phyloP scores from a whole-genome alignment of 2,329 filamentous ascomycete species.

The Cladosporium sp. region DNA sequence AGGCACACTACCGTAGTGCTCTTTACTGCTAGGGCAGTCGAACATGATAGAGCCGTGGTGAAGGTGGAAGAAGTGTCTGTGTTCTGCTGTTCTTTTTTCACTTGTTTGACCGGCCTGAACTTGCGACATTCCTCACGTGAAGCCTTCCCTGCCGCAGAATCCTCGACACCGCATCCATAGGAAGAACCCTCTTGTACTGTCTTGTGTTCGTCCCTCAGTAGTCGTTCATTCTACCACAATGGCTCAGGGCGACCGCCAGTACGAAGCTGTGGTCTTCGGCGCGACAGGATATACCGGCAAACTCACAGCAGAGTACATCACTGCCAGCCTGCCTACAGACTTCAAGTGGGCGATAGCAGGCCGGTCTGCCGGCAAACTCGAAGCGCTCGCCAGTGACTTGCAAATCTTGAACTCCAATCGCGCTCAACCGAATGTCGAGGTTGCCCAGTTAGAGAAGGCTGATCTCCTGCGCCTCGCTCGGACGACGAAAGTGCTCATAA shows the following conservation, averaged over 20 bases:
- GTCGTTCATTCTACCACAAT: neutral
- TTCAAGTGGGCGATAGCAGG: slow-evolving; percentile 86
- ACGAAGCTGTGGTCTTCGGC: slow-evolving; percentile 63
- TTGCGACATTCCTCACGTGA: too few species aligned
- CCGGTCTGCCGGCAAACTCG: slow-evolving; percentile 71
- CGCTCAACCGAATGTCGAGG: slow-evolving; percentile 58
- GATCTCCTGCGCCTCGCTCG: slow-evolving; percentile 49
- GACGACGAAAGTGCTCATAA: slow-evolving; percentile 56
- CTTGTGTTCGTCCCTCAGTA: too few species aligned
- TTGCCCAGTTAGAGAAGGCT: slow-evolving; percentile 43
- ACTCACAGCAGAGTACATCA: slow-evolving; percentile 70
- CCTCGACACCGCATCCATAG: too few species aligned
- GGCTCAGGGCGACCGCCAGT: slow-evolving; percentile 39
- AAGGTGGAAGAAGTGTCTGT: too few species aligned
- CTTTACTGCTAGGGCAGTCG: neutral
- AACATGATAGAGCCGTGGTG: neutral
- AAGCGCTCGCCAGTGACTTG: slow-evolving; percentile 62
- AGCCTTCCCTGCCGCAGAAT: too few species aligned
- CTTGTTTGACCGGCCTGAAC: too few species aligned
- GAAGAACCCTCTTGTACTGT: too few species aligned
- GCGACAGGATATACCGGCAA: slow-evolving; percentile 81
- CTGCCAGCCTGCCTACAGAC: slow-evolving; percentile 64
- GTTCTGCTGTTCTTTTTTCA: too few species aligned
- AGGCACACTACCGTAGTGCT: neutral
- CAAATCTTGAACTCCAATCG: slow-evolving; percentile 65